phyloP scores from a whole-genome alignment of 2,329 filamentous ascomycete genomes.

The Chrysoporthe deuterocubensis region DNA sequence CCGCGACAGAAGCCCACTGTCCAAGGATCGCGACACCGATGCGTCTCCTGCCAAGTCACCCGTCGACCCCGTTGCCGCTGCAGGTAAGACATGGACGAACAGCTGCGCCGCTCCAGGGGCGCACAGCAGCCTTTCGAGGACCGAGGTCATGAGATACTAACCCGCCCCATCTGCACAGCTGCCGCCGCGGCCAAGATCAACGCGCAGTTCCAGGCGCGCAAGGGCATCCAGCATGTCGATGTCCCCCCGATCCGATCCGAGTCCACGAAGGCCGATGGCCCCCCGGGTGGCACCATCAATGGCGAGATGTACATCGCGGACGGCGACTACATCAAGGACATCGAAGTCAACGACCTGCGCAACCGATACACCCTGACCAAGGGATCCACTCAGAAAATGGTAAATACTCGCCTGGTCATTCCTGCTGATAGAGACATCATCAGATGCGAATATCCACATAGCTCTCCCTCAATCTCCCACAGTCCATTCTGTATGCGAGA shows the following conservation, averaged over 20 bases:
- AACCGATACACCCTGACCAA: constrained; percentile 98
- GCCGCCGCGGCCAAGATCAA: constrained; percentile 90
- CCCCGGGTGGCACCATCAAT: constrained; percentile 65
- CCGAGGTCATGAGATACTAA: background rate
- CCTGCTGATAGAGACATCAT: constrained; percentile 64
- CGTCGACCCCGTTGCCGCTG: constrained; percentile 74
- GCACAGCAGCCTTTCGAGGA: background rate
- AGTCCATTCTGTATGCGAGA: constrained; percentile 49
- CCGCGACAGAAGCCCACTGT: constrained; percentile 81
- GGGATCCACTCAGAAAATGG: constrained; percentile 97
- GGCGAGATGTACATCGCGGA: constrained; percentile 93
- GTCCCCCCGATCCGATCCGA: constrained; percentile 74
- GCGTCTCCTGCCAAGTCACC: constrained; percentile 52
- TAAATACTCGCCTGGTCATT: constrained; percentile 79
- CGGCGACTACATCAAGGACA: constrained; percentile 97
- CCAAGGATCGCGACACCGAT: constrained; percentile 45
- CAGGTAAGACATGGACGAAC: constrained; percentile 57
- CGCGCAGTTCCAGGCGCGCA: constrained; percentile 81
- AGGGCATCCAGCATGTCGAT: constrained; percentile 88
- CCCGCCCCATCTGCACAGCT: constrained; percentile 52
- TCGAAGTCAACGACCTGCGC: constrained; percentile 96
- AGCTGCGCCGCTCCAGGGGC: background rate
- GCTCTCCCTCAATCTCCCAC: constrained; percentile 33
- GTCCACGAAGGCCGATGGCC: constrained; percentile 43
- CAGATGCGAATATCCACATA: constrained; percentile 35